Conservation (phyloP, 106 monocot species). For the Xerophyta viscosa region DNA sequence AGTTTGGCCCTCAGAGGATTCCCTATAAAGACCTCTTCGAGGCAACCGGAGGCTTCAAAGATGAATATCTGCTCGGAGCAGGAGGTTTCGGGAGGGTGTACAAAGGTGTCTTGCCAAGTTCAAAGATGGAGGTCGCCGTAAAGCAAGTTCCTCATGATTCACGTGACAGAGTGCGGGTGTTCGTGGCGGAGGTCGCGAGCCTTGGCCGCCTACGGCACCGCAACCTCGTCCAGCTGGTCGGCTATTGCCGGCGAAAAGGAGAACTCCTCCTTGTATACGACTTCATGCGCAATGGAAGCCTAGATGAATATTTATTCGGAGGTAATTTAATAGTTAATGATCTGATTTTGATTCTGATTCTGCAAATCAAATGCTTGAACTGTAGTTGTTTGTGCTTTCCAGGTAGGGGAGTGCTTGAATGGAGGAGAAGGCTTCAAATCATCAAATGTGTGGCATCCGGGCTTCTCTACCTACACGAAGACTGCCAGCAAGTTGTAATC, state of each 20-base stretch:
- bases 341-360: too few species aligned
- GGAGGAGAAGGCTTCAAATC: not conserved
- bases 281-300: slow-evolving; percentile 3
- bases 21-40: not conserved
- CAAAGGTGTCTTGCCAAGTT: slow-evolving; percentile 4
- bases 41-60: not conserved
- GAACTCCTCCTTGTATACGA: not conserved
- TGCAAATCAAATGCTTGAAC: too few species aligned
- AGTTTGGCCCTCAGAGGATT: slow-evolving; percentile 4
- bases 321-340: too few species aligned
- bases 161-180: not conserved
- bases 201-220: slow-evolving; percentile 8
- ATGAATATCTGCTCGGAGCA: not conserved
- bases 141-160: slow-evolving; percentile 1
- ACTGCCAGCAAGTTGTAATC: not conserved
- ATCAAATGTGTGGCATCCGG: not conserved
- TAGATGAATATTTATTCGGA: not conserved
- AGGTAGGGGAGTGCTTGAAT: not conserved
- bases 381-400: too few species aligned
- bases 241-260: not conserved
- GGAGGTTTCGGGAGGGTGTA: slow-evolving; percentile 8
- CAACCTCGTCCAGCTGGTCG: slow-evolving; percentile 1
- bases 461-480: not conserved
- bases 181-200: slow-evolving; percentile 5
- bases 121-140: slow-evolving; percentile 2